Percentiles rank a stretch among this genome's conserved stretches.
Conservation (phyloP, 306 rosid species). For the Begonia loranthoides region DNA sequence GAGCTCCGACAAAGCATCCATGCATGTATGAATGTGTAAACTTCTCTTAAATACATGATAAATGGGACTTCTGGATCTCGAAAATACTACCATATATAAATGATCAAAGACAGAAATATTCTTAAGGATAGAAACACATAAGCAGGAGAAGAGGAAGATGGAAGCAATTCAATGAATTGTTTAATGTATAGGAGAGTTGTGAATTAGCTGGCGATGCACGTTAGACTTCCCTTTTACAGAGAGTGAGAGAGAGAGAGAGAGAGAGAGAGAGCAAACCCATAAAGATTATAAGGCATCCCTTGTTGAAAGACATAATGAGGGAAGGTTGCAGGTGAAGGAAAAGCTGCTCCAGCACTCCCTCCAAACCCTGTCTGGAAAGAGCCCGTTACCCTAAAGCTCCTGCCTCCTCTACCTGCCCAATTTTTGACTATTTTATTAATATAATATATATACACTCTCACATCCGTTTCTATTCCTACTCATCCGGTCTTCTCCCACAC, state of each 20-base stretch:
- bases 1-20: background rate
- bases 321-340: conserved; percentile 51
- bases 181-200: conserved; percentile 7
- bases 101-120: conserved; percentile 11
- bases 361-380: conserved; percentile 80
- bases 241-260: conserved; percentile 5
- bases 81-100: background rate
- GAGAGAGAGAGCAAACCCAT: conserved; percentile 38
- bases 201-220: conserved; percentile 68
- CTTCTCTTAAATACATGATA: background rate
- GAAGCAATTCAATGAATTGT: conserved; percentile 6
- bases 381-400: conserved; percentile 80
- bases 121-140: background rate
- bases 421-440: too few species aligned
- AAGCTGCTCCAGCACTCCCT: conserved; percentile 63
- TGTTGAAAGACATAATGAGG: conserved; percentile 95
- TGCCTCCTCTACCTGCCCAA: conserved; percentile 29
- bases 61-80: too few species aligned
- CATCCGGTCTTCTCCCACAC: too few species aligned
- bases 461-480: too few species aligned
- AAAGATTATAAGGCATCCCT: conserved; percentile 79
- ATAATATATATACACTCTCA: too few species aligned
- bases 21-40: conserved; percentile 3
- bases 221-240: conserved; percentile 1
- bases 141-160: conserved; percentile 8